Evolutionary conservation across 306 rosid species (phyloP).

Genomic region (Acacia melanoxylon): DNA sequence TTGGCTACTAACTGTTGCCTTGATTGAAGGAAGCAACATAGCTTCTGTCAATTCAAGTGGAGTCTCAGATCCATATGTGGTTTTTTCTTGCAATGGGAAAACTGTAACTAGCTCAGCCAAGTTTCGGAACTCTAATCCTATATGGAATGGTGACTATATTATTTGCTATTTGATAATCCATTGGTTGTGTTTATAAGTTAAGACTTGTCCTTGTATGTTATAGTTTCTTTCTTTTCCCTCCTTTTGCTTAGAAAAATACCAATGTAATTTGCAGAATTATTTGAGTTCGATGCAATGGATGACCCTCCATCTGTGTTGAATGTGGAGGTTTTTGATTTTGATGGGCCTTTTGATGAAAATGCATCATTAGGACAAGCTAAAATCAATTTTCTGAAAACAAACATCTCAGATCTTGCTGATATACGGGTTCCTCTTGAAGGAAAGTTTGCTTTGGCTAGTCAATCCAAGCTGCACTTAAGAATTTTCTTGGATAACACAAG

Average conservation of each 20-base stretch:
- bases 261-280: constrained; percentile 62
- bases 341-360: constrained; percentile 91
- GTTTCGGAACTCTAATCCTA: constrained; percentile 79
- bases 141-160: constrained; percentile 82
- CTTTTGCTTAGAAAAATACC: constrained; percentile 2
- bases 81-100: constrained; percentile 90
- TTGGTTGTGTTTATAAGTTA: constrained; percentile 19
- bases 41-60: constrained; percentile 69
- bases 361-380: constrained; percentile 71
- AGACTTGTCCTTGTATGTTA: constrained; percentile 1
- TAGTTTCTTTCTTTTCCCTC: constrained; percentile 28
- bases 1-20: constrained; percentile 94
- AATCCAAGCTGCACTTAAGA: constrained; percentile 81
- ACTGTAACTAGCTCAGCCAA: constrained; percentile 91
- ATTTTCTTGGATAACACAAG: constrained; percentile 85
- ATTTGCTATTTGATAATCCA: background rate
- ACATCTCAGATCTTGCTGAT: constrained; percentile 88
- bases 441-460: constrained; percentile 76
- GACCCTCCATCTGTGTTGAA: constrained; percentile 93
- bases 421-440: constrained; percentile 89
- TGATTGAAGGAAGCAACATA: constrained; percentile 84
- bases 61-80: constrained; percentile 81
- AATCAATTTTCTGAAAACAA: constrained; percentile 84
- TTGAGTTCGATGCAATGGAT: constrained; percentile 97
- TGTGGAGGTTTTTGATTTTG: constrained; percentile 82